These are phyloP conservation scores for Allantophomopsis cytisporea DNA, from an alignment of 2,329 filamentous ascomycete genomes.

Conservation along the genomic window DNA sequence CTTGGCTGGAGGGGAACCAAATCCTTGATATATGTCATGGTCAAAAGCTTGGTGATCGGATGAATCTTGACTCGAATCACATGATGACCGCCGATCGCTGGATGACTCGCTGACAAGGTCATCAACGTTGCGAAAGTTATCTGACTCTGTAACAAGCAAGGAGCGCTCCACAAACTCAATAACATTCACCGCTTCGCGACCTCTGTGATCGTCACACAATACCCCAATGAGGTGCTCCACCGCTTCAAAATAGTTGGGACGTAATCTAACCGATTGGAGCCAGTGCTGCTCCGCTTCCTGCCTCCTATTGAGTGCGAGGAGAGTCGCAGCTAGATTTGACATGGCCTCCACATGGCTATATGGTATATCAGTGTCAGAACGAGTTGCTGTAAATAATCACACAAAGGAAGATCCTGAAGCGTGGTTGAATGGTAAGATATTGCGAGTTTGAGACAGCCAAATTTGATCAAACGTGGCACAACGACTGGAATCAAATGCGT, in stretches of 20 bases:
- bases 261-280: constrained; percentile 68
- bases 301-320: constrained; percentile 70
- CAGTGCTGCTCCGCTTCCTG: constrained; percentile 79
- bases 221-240: constrained; percentile 88
- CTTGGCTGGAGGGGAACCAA: constrained; percentile 6
- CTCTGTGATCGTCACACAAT: constrained; percentile 68
- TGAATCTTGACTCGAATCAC: constrained; percentile 9
- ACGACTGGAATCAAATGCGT: no score
- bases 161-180: constrained; percentile 75
- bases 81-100: constrained; percentile 26
- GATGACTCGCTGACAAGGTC: constrained; percentile 46
- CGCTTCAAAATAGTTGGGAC: constrained; percentile 85
- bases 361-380: no score
- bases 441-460: no score
- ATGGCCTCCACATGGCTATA: constrained; percentile 70
- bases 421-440: no score
- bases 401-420: no score
- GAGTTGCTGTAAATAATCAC: no score
- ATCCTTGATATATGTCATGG: constrained; percentile 9
- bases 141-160: constrained; percentile 36
- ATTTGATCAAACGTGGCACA: no score
- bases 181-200: constrained; percentile 72
- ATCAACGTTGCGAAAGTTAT: constrained; percentile 25
- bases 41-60: constrained; percentile 17
- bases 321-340: constrained; percentile 81